A percentile compares a stretch with the other conserved stretches of the same genome.
Evolutionary conservation across 768 basidiomycete genomes (phyloP).

Genomic region (Lepiota subincarnata): DNA sequence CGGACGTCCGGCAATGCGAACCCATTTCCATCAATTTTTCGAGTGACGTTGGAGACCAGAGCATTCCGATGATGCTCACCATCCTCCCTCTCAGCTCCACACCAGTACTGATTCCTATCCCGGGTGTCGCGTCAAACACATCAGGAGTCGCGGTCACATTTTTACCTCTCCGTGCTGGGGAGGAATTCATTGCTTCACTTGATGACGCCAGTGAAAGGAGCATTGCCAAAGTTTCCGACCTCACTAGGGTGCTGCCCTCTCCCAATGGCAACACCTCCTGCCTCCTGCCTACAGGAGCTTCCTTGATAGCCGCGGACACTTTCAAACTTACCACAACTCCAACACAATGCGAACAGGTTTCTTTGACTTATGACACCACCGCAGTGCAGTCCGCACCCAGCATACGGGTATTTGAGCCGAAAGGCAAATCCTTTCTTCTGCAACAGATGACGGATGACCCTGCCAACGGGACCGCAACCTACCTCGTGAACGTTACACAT

Average conservation of each 20-base stretch:
- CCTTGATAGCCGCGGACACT: slow-evolving; percentile 12
- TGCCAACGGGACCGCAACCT: slow-evolving; percentile 33
- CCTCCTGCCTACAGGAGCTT: slow-evolving; percentile 21
- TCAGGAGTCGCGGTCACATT: slow-evolving; percentile 44
- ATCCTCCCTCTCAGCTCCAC: slow-evolving; percentile 52
- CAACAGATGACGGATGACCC: slow-evolving; percentile 23
- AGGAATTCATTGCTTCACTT: slow-evolving; percentile 52
- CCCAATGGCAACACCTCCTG: slow-evolving; percentile 36
- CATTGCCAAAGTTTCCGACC: slow-evolving; percentile 41
- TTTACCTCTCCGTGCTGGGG: slow-evolving; percentile 46
- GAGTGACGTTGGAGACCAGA: slow-evolving; percentile 30
- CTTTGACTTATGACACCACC: slow-evolving; percentile 36
- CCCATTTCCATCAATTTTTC: slow-evolving; percentile 42
- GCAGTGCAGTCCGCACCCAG: slow-evolving; percentile 25
- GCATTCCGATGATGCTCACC: slow-evolving; percentile 41
- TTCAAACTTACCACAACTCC: slow-evolving; percentile 32
- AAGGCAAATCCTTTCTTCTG: slow-evolving; percentile 26
- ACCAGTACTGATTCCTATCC: slow-evolving; percentile 45
- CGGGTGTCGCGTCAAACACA: slow-evolving; percentile 29
- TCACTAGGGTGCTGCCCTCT: slow-evolving; percentile 41
- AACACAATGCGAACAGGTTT: slow-evolving; percentile 48
- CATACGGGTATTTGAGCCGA: slow-evolving; percentile 37
- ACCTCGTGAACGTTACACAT: slow-evolving; percentile 34
- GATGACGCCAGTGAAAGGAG: slow-evolving; percentile 40
- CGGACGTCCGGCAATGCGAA: slow-evolving; percentile 47